Evolutionary conservation across 768 basidiomycete species (phyloP), one percentile per base, ranked within the genome.

Genomic region (Leccinum pellstonianum): DNA sequence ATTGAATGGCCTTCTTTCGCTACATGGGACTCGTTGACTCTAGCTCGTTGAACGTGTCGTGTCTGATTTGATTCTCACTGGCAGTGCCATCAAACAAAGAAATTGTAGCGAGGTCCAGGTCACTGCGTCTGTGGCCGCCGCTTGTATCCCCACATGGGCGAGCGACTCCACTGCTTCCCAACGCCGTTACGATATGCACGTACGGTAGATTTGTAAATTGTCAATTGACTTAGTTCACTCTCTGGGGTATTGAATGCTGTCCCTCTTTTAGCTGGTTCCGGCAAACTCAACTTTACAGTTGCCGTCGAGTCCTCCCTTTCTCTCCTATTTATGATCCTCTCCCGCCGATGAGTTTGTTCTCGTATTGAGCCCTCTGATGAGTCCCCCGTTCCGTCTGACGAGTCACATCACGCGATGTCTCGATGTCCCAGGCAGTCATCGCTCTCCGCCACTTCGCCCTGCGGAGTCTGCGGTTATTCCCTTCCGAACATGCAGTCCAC

Each of bases 281-380:
- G 71, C 54, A 41, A 72, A 55, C 52, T 58, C 38, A 50, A 37
- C 35, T 43, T 23, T 53, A 14, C 52, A 43, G 54, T 68, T 64
- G 49, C 71, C 73, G 73, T 65, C 37, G n/a, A 43, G 41, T 53
- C 15, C 21, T 29, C 6, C 55, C 29, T 23, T 43, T 41, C 59
- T 60, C 59, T 4, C 60, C 56, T 72, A 72, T 72, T 73, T 74
- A 70, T 68, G 64, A 59, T 52, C 23, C 25, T 19, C 31, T 49
- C 25, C 54, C 50, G 17, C 54, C 25, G 29, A 38, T 56, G 6
- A 10, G 54, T 52, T 43, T 56, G 52, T 33, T 54, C 17, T 19
- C 7, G 52, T 53, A 59, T 57, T 33, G 56, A 60, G 48, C 21
- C 33, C n/a, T 62, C 53, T 27, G 53, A 72, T 74, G 63, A 41